Conservation (phyloP, 129 eudicot species). For the Kitagawia praeruptora region DNA sequence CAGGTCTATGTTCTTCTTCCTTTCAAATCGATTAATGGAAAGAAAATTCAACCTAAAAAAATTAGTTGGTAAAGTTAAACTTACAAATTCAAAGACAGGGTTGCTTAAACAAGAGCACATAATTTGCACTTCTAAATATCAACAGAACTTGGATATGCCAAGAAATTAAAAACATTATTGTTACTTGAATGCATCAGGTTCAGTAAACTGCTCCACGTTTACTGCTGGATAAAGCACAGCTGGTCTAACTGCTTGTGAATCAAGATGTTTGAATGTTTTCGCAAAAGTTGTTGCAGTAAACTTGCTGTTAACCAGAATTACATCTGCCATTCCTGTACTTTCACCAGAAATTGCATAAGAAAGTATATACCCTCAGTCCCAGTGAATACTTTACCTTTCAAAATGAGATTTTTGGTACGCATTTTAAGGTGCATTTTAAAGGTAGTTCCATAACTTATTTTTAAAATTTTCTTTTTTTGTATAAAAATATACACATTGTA, state of each 20-base stretch:
- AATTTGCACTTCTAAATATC: slow-evolving; percentile 2
- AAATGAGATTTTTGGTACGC: no score
- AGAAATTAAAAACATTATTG: slow-evolving; percentile 25
- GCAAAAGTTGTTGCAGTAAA: slow-evolving; percentile 94
- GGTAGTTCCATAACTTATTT: no score
- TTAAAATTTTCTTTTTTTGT: no score
- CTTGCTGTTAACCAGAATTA: slow-evolving; percentile 82
- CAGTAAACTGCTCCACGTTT: slow-evolving; percentile 71
- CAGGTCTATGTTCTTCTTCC: slow-evolving; percentile 82
- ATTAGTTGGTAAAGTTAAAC: not conserved
- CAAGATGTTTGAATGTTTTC: slow-evolving; percentile 65
- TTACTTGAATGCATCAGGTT: slow-evolving; percentile 68
- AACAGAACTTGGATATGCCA: slow-evolving; percentile 34
- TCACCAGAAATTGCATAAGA: not conserved
- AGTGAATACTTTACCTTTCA: no score
- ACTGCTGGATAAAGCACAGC: slow-evolving; percentile 96
- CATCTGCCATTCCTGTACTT: slow-evolving; percentile 78
- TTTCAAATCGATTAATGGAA: slow-evolving; percentile 85
- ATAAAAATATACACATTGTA: no score
- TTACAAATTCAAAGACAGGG: not conserved
- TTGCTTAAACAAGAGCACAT: not conserved
- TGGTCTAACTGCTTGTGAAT: slow-evolving; percentile 68
- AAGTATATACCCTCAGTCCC: no score
- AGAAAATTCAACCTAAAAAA: slow-evolving; percentile 66
- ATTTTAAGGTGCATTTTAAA: no score